Evolutionary conservation across 2,329 filamentous ascomycete species (phyloP), one percentile per base, ranked within the genome.

Genomic region (Penicillium brasilianum): DNA sequence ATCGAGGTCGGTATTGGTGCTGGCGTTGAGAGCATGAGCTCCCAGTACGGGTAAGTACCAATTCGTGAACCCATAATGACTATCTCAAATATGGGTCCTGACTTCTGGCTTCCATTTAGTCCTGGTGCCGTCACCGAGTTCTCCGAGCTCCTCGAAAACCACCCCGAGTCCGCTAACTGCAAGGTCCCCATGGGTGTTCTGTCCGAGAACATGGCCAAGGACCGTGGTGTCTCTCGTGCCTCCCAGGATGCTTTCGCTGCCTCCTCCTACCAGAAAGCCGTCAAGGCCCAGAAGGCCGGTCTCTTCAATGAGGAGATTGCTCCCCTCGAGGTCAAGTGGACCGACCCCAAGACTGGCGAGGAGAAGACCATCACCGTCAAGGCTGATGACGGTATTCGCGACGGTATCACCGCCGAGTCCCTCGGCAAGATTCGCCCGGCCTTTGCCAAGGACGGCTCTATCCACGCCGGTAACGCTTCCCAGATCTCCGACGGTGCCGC

Each of bases 401-500:
- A 89, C 39, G 91, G 91, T 68, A 92, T 97, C 72, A 98, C 95
- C 3, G 85, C 86, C 66, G 92, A 98, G 81, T 91, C 89, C 1
- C 87, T 98, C n/a, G 84, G 82, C 79, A 97, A 97, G 87, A 96
- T 98, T 78, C 88, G 87, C 65, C 87, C 94, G 16, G 92, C 94
- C 13, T 98, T 98, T 74, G 88, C 92, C 67, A 93, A 96, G 80
- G 90, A 95, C 72, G 95, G 95, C 46, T 89, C 86, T 72, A 98
- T 98, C 81, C 94, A 98, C 83, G 95, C 92, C 60, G 95, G 95
- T 71, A 99, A 98, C 78, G 94, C 95, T 30, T 93, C 89, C 56
- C 95, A 98, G 81, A 93, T 99, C 76, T 95, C 92, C 32, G 93
- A 99, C 80, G 95, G 95, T 68, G 95, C 95, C 22, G 94, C 95